Conservation (phyloP, 768 basidiomycete species). For the Lactarius psammicola region DNA sequence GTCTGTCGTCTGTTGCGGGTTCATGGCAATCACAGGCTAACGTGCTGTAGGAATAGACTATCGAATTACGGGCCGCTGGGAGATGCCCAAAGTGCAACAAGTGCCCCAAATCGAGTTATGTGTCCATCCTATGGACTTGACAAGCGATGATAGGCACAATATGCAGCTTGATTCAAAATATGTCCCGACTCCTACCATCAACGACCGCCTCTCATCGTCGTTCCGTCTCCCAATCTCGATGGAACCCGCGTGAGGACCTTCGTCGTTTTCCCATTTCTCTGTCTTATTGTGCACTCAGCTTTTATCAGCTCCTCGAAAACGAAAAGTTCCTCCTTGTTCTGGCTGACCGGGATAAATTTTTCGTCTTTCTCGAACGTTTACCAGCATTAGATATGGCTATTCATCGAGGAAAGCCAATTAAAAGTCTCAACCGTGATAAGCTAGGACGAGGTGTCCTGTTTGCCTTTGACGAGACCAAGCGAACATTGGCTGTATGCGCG, state of each 20-base stretch:
- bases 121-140: slow-evolving; percentile 13
- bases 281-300: slow-evolving; percentile 6
- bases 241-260: slow-evolving; percentile 9
- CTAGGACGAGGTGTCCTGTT: slow-evolving; percentile 46
- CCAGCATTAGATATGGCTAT: not conserved
- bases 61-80: slow-evolving; percentile 14
- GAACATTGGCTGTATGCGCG: slow-evolving; percentile 47
- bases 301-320: slow-evolving; percentile 24
- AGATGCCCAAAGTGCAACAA: not conserved
- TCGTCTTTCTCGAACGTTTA: slow-evolving; percentile 21
- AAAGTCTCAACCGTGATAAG: slow-evolving; percentile 43
- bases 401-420: not conserved
- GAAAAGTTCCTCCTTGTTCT: slow-evolving; percentile 26
- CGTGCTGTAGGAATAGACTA: slow-evolving; percentile 7
- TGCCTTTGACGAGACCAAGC: slow-evolving; percentile 53
- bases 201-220: not conserved
- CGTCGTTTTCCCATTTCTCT: not conserved
- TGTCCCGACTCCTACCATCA: slow-evolving; percentile 15
- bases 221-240: slow-evolving; percentile 11
- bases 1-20: not conserved
- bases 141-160: slow-evolving; percentile 18
- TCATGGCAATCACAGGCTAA: not conserved
- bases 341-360: not conserved
- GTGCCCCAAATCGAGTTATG: not conserved
- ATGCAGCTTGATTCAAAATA: slow-evolving; percentile 16